A percentile compares a stretch with the other conserved stretches of the same genome.
These are phyloP conservation scores for Trichocomaceae sp. DNA, from an alignment of 2,329 filamentous ascomycete species.

Conservation along the genomic window DNA sequence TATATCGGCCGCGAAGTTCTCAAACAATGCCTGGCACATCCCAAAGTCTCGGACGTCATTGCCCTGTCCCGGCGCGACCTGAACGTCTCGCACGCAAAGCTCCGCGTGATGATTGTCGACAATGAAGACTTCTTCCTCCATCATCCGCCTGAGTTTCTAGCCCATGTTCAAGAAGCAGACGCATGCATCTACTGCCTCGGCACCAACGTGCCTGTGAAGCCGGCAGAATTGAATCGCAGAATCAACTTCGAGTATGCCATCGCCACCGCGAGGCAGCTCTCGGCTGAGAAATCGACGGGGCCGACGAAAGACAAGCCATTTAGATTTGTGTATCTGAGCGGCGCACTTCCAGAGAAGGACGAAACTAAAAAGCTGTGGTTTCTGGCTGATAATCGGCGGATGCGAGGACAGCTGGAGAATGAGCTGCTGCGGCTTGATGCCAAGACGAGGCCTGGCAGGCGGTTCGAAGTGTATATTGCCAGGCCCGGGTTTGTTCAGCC, in stretches of 20 bases:
- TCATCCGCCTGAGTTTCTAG: slow-evolving; percentile 43
- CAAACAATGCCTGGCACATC: slow-evolving; percentile 44
- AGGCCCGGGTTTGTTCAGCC: slow-evolving; percentile 1
- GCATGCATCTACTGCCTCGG: slow-evolving; percentile 42
- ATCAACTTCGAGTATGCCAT: slow-evolving; percentile 31
- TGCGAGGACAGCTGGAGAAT: slow-evolving; percentile 11
- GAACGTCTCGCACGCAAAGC: slow-evolving; percentile 42
- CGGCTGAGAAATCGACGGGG: slow-evolving; percentile 11
- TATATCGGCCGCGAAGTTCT: slow-evolving; percentile 51
- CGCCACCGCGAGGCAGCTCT: slow-evolving; percentile 27
- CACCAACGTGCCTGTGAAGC: neutral
- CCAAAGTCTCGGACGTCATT: slow-evolving; percentile 47
- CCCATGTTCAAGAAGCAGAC: slow-evolving; percentile 37
- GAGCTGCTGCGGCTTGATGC: neutral
- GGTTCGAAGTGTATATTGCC: neutral
- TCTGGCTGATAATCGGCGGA: slow-evolving; percentile 20
- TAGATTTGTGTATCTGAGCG: slow-evolving; percentile 39
- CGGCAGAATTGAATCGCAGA: slow-evolving; percentile 17
- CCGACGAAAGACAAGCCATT: slow-evolving; percentile 27
- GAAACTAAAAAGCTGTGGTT: slow-evolving; percentile 35
- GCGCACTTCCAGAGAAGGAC: slow-evolving; percentile 34
- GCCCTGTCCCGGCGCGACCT: slow-evolving; percentile 47
- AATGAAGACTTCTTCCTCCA: slow-evolving; percentile 42
- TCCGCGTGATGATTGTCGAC: slow-evolving; percentile 45
- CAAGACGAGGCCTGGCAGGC: neutral